These are phyloP conservation scores for Trifolium pratense DNA, from an alignment of 306 rosid species.

Conservation along the genomic window DNA sequence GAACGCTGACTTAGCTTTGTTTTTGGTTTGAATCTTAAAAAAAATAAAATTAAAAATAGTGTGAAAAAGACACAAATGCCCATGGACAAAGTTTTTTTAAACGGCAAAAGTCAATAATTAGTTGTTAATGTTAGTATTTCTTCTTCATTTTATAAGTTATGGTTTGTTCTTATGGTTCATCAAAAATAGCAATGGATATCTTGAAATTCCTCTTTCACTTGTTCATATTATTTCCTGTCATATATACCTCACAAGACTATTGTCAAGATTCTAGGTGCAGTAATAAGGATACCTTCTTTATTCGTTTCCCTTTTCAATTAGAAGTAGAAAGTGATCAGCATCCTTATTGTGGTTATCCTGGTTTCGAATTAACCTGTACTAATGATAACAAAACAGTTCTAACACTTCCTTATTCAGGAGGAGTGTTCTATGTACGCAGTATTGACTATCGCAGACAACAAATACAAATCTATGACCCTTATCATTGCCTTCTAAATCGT, in stretches of 20 bases:
- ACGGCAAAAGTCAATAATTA: too few species aligned
- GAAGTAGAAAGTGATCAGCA: conserved; percentile 37
- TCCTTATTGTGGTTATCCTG: conserved; percentile 64
- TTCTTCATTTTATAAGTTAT: too few species aligned
- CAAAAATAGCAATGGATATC: conserved; percentile 45
- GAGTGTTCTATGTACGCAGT: conserved; percentile 53
- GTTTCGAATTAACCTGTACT: conserved; percentile 61
- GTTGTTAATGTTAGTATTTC: too few species aligned
- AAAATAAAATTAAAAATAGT: too few species aligned
- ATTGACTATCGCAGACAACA: conserved; percentile 55
- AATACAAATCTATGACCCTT: conserved; percentile 64
- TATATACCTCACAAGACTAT: conserved; percentile 29
- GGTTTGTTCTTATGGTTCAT: conserved; percentile 21
- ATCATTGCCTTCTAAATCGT: conserved; percentile 59
- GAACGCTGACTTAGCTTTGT: too few species aligned
- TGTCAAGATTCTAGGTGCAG: conserved; percentile 56
- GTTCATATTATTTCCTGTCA: conserved; percentile 45
- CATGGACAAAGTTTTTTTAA: too few species aligned
- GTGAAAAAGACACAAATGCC: too few species aligned
- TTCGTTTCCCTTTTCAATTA: conserved; percentile 72
- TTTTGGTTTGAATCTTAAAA: too few species aligned
- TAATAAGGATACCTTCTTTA: conserved; percentile 15
- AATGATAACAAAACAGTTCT: conserved; percentile 43
- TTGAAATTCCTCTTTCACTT: conserved; percentile 42
- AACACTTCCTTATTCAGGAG: conserved; percentile 54